Evolutionary conservation across 345 rosid species (phyloP).

Genomic region (Streptanthus diversifolius): DNA sequence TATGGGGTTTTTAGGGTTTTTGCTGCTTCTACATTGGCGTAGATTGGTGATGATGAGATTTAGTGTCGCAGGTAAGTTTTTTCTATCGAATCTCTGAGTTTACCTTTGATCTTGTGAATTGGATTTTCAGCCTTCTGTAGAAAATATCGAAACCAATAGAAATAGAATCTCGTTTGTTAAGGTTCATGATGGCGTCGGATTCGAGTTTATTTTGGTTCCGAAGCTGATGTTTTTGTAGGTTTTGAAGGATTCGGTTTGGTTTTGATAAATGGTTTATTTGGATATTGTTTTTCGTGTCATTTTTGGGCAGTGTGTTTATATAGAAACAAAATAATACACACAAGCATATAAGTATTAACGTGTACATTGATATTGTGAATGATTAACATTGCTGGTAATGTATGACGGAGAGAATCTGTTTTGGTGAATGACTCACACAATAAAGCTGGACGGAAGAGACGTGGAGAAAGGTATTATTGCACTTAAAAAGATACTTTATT

Average conservation of each 20-base stretch:
- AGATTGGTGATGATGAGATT: background rate
- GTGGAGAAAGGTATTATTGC: background rate
- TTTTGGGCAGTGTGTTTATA: background rate
- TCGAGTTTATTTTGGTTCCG: background rate
- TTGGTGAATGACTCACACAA: background rate
- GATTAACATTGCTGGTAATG: background rate
- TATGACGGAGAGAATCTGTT: background rate
- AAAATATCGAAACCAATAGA: background rate
- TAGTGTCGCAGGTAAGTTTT: background rate
- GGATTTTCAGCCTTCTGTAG: background rate
- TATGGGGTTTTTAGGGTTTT: background rate
- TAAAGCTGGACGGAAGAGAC: background rate
- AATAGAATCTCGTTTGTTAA: background rate
- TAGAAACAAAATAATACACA: background rate
- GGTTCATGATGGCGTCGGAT: background rate
- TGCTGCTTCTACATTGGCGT: background rate
- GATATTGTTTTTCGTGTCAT: background rate
- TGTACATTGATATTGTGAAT: background rate
- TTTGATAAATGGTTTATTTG: background rate
- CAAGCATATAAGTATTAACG: background rate
- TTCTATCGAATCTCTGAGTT: background rate
- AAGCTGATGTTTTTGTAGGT: background rate
- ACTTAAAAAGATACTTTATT: background rate
- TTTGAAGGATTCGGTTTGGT: background rate
- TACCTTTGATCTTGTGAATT: background rate